A percentile compares a stretch with the other conserved stretches of the same genome.
Evolutionary conservation across 495 filamentous ascomycete genomes (phyloP).

Genomic region (Penicillium robsamsonii): DNA sequence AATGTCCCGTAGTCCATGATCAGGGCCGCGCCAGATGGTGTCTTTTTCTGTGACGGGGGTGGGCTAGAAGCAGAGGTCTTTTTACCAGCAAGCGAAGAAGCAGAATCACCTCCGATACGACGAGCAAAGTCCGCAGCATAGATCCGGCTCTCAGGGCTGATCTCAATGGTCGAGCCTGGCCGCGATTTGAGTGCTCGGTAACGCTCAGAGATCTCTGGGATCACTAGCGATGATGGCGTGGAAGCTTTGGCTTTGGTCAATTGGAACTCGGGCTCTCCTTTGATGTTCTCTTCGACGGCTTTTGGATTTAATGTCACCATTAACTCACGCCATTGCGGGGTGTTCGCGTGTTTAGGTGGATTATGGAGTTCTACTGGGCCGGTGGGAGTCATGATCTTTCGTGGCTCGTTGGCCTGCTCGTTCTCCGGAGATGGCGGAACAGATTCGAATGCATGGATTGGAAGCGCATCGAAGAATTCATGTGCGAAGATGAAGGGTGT

Average conservation of each 20-base stretch:
- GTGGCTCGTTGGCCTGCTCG: slow-evolving; percentile 25
- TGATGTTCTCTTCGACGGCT: slow-evolving; percentile 47
- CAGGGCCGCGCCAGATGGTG: slow-evolving; percentile 76
- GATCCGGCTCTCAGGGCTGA: slow-evolving; percentile 79
- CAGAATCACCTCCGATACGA: slow-evolving; percentile 67
- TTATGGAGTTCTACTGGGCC: slow-evolving; percentile 45
- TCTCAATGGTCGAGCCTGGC: slow-evolving; percentile 70
- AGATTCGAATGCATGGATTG: slow-evolving; percentile 91
- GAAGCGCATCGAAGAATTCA: slow-evolving; percentile 98
- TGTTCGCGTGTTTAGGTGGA: slow-evolving; percentile 44
- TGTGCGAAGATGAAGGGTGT: slow-evolving; percentile 93
- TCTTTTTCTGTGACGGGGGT: slow-evolving; percentile 42
- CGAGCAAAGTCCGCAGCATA: slow-evolving; percentile 76
- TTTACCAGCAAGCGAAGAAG: slow-evolving; percentile 39
- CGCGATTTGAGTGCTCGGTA: slow-evolving; percentile 70
- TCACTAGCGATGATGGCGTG: slow-evolving; percentile 78
- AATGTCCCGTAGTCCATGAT: slow-evolving; percentile 91
- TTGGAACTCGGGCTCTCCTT: slow-evolving; percentile 71
- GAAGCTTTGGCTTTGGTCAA: slow-evolving; percentile 69
- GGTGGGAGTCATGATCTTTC: slow-evolving; percentile 48
- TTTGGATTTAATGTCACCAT: slow-evolving; percentile 67
- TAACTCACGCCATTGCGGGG: slow-evolving; percentile 80
- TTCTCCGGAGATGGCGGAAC: slow-evolving; percentile 46
- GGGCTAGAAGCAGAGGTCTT: slow-evolving; percentile 13
- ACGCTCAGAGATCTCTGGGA: slow-evolving; percentile 78